Evolutionary conservation across 495 filamentous ascomycete species (phyloP).

Genomic region (Hypomontagnella submonticulosa): DNA sequence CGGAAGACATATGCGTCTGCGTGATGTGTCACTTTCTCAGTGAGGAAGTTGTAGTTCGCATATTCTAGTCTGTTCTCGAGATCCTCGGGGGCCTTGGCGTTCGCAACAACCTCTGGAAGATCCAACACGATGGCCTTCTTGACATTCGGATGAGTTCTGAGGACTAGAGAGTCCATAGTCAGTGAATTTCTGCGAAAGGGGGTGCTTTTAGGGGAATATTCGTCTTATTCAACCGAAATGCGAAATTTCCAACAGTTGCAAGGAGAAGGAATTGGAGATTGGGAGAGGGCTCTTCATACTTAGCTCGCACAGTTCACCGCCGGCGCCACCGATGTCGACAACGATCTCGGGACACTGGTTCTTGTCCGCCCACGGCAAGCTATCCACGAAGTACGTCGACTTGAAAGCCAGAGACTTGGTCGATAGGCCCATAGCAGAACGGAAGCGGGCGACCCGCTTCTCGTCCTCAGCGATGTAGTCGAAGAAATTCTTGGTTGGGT

Average conservation of each 20-base stretch:
- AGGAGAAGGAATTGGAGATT: not conserved
- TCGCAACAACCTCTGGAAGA: slow-evolving; percentile 36
- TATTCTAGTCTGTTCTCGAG: slow-evolving; percentile 52
- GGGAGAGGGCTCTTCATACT: slow-evolving; percentile 12
- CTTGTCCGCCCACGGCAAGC: slow-evolving; percentile 51
- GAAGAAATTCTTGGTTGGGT: slow-evolving; percentile 50
- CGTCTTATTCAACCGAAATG: no score
- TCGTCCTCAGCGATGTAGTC: slow-evolving; percentile 49
- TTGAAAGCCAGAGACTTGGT: slow-evolving; percentile 51
- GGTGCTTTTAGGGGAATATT: not conserved
- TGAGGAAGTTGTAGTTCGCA: slow-evolving; percentile 63
- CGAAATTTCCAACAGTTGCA: not conserved
- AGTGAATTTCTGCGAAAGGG: not conserved
- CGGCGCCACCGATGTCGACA: slow-evolving; percentile 60
- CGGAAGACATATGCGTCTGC: slow-evolving; percentile 64
- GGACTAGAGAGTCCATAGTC: slow-evolving; percentile 19
- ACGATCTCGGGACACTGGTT: slow-evolving; percentile 42
- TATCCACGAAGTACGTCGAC: slow-evolving; percentile 49
- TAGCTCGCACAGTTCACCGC: slow-evolving; percentile 33
- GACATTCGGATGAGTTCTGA: slow-evolving; percentile 41
- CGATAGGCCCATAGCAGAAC: slow-evolving; percentile 55
- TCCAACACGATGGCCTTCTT: slow-evolving; percentile 33
- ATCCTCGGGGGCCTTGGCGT: slow-evolving; percentile 45
- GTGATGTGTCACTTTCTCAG: slow-evolving; percentile 56
- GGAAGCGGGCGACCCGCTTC: slow-evolving; percentile 53